Evolutionary conservation across 805 yeast genomes (phyloP), one percentile per base, ranked within the genome.

Genomic region (Suhomyces tanzawaensis): DNA sequence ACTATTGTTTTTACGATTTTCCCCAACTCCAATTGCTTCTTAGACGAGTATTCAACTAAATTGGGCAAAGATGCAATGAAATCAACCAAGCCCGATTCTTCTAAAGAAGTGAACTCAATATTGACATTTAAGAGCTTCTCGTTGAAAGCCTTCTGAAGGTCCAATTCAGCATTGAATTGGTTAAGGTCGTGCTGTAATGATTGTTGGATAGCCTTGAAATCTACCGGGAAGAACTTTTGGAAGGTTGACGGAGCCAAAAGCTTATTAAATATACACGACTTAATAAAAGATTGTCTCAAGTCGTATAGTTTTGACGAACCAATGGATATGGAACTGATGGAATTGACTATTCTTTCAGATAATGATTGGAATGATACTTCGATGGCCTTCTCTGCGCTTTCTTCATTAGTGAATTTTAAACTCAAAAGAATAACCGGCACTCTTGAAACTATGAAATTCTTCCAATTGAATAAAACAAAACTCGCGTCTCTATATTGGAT

Each of bases 31-130:
- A 41, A 16, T 44, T 66, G 65, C 12, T 47, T 46, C 2, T 41
- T 24, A 32, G 46, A 39, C 39, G 58, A 57, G 33, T 41, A 54
- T 22, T 53, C 60, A 29, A 64, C 42, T 25, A 44, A 41, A 3
- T 30, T 19, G 1, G 58, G 48, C 15, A 63, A 46, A 4, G 49
- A 39, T 15, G 47, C 42, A 23, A 64, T 43, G 36, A 49, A 58
- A 16, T 60, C 64, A 4, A 60, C 36, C 17, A 67, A 48, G 13
- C 63, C 66, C 4, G 69, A 62, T 37, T 69, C 74, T 32, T 63
- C 67, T 9, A 69, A 44, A 1, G 72, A 64, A 1, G 68, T 60
- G 42, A 69, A 67, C 44, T 69, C 73, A 16, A 62, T 40, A 44
- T 63, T 66, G 19, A 64, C 47, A 33, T 57, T 49, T 31, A 59